phyloP scores from a whole-genome alignment of 2,329 filamentous ascomycete species.

The Dactylonectria estremocensis region DNA sequence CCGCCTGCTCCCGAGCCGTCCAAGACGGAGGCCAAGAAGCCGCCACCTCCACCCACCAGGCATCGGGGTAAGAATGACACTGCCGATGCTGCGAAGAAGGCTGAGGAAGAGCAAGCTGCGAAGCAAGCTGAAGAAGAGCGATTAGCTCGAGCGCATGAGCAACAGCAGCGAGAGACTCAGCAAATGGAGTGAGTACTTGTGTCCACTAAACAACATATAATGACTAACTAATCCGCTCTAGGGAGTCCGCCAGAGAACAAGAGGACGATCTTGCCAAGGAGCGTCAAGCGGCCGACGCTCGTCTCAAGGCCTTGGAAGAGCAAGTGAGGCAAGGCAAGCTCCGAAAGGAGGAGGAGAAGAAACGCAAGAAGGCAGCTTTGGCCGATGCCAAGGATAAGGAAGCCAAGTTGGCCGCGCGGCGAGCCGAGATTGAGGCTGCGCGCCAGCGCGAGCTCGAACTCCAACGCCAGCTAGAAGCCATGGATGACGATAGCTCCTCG shows the following conservation, averaged over 20 bases:
- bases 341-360: slow-evolving; percentile 97
- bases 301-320: slow-evolving; percentile 91
- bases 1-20: slow-evolving; percentile 66
- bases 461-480: slow-evolving; percentile 85
- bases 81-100: slow-evolving; percentile 66
- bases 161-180: slow-evolving; percentile 80
- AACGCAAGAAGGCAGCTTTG: slow-evolving; percentile 88
- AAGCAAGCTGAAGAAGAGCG: slow-evolving; percentile 78
- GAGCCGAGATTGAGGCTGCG: slow-evolving; percentile 92
- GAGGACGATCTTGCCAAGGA: slow-evolving; percentile 87
- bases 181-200: slow-evolving; percentile 83
- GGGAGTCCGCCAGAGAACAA: slow-evolving; percentile 80
- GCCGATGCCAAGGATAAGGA: slow-evolving; percentile 93
- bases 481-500: slow-evolving; percentile 81
- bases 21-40: slow-evolving; percentile 71
- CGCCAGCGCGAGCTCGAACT: slow-evolving; percentile 92
- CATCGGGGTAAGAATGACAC: slow-evolving; percentile 76
- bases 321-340: slow-evolving; percentile 94
- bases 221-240: slow-evolving; percentile 55
- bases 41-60: slow-evolving; percentile 85
- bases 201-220: neutral
- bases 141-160: slow-evolving; percentile 80
- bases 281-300: slow-evolving; percentile 84
- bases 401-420: slow-evolving; percentile 83
- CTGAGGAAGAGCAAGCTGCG: slow-evolving; percentile 69